Percentiles rank a stretch among this genome's conserved stretches.
These are phyloP conservation scores for Trichomonas tenax DNA, from an alignment of 208 protist species.

Conservation along the genomic window DNA sequence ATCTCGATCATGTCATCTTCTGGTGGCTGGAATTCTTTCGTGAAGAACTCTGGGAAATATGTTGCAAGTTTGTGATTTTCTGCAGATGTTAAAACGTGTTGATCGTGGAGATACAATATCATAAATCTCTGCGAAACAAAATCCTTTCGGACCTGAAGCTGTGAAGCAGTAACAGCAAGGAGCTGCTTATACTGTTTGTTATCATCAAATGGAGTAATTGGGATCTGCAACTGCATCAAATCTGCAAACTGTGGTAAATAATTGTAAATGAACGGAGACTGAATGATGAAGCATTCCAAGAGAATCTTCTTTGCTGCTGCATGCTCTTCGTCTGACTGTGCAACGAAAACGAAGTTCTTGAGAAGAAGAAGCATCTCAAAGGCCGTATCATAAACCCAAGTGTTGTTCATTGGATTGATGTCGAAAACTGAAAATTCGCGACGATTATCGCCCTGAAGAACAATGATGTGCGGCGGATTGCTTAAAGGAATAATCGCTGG, in stretches of 20 bases:
- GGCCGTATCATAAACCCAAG: neutral
- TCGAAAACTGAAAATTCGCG: neutral
- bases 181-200: neutral
- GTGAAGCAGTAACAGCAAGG: neutral
- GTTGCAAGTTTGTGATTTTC: neutral
- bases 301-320: neutral
- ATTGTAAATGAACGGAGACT: neutral
- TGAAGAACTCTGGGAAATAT: slow-evolving; percentile 8
- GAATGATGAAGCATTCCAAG: neutral
- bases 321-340: neutral
- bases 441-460: neutral
- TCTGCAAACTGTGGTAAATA: neutral
- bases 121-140: neutral
- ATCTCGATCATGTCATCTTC: neutral
- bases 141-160: neutral
- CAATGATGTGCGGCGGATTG: neutral
- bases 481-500: neutral
- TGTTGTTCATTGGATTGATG: neutral
- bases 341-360: neutral
- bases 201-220: neutral
- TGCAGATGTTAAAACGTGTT: neutral
- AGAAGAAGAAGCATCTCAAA: neutral
- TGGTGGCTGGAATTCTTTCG: neutral
- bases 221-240: neutral
- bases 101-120: neutral